Evolutionary conservation across 2,329 filamentous ascomycete species (phyloP).

Genomic region (Aspergillus sp.): DNA sequence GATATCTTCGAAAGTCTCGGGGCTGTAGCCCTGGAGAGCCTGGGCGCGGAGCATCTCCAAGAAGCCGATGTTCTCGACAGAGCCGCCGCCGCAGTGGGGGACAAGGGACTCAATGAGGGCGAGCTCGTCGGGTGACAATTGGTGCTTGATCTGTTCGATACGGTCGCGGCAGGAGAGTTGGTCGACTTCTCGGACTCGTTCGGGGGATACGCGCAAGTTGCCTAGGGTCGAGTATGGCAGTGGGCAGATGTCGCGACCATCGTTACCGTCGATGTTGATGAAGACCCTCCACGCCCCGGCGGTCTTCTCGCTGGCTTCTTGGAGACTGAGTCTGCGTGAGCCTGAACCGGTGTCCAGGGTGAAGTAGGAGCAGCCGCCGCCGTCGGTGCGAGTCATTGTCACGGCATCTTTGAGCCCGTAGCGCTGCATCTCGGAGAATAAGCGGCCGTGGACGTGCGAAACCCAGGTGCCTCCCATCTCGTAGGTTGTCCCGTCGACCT

Average conservation of each 20-base stretch:
- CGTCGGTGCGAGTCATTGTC: too few relatives aligned
- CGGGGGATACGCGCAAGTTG: too few relatives aligned
- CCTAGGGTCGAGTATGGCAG: too few relatives aligned
- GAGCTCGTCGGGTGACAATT: constrained; percentile 44
- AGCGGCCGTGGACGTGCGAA: not conserved
- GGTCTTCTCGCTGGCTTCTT: too few relatives aligned
- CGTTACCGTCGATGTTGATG: too few relatives aligned
- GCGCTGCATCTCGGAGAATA: not conserved
- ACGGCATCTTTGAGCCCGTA: too few relatives aligned
- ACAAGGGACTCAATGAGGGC: constrained; percentile 43
- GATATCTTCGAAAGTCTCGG: constrained; percentile 15
- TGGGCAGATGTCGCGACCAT: too few relatives aligned
- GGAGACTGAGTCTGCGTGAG: too few relatives aligned
- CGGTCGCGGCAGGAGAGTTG: constrained; percentile 32
- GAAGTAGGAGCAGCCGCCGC: too few relatives aligned
- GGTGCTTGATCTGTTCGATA: constrained; percentile 40
- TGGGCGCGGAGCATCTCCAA: constrained; percentile 53
- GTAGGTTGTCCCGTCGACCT: constrained; percentile 29
- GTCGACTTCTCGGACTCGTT: not conserved
- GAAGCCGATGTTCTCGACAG: constrained; percentile 45
- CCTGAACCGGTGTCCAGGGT: too few relatives aligned
- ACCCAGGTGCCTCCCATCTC: constrained; percentile 48
- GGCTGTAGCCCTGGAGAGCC: constrained; percentile 46
- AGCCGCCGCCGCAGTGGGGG: constrained; percentile 45
- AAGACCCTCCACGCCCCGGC: too few relatives aligned